Evolutionary conservation across 140 eudicot species (phyloP), one percentile per base, ranked within the genome.

Genomic region (Senecio squalidus): DNA sequence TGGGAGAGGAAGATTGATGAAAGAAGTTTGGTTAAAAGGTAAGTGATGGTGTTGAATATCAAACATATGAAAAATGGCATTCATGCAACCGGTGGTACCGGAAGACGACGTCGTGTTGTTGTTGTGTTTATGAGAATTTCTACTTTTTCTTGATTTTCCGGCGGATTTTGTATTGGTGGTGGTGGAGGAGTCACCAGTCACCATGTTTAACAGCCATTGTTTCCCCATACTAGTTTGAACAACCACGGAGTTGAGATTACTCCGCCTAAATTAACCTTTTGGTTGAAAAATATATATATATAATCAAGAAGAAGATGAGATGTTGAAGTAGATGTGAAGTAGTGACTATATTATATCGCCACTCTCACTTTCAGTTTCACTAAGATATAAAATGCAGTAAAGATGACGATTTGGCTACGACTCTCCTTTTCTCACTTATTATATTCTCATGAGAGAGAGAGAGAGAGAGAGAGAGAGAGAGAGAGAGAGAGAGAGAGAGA

Each of bases 1-100:
- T 51, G 73, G 67, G 43, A 54, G 64, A 58, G 60, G 70, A 44
- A 70, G 49, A 28, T 45, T 47, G n/a, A 70, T 54, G n/a, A n/a
- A n/a, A 14, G 82, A 46, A 55, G 83, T 74, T 61, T 81, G 64
- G 54, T 80, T 55, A 65, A 80, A 67, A 5, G 84, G 82, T 17
- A 73, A 67, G 6, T 70, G 86, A 60, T 74, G 87, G 26, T 76
- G 69, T 21, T 74, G 74, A 21, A 64, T 47, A 72, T 81, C 91
- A 74, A 91, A 91, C 18, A 91, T 57, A 58, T 91, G 94, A 60
- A 86, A 70, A 57, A 89, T 78, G 33, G 89, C 77, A 69, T 72
- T 72, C 85, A 91, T 83, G 81, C 98, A 91, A 20, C 97, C 97
- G 65, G 68, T 33, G 65, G 68, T 33, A 23, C 62, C 18, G 17